phyloP scores from a whole-genome alignment of 371 early-diverging fungal genomes.

The Mucor mucedo region DNA sequence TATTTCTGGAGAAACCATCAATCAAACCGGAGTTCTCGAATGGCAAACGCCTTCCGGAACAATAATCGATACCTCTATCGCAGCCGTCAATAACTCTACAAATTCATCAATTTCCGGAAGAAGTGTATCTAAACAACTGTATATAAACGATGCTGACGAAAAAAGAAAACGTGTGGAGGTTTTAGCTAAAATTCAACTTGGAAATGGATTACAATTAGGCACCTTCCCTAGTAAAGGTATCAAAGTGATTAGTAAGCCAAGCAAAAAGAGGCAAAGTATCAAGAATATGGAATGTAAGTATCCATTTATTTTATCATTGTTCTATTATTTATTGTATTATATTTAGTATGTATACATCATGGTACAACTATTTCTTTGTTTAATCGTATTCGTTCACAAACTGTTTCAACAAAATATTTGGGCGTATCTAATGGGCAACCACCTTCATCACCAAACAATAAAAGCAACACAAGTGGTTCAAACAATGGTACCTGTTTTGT shows the following conservation, averaged over 20 bases:
- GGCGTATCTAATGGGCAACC: conserved; percentile 65
- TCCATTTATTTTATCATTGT: neutral
- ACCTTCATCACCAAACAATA: conserved; percentile 19
- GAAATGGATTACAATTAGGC: conserved; percentile 67
- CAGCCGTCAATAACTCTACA: conserved; percentile 14
- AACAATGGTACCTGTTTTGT: conserved; percentile 72
- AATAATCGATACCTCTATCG: conserved; percentile 32
- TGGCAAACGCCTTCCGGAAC: conserved; percentile 46
- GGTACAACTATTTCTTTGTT: conserved; percentile 83
- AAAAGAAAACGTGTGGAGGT: conserved; percentile 82
- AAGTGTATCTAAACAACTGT: conserved; percentile 75
- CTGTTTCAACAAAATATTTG: conserved; percentile 86
- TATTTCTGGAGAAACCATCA: conserved; percentile 52
- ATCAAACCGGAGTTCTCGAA: conserved; percentile 49
- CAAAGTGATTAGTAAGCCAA: conserved; percentile 86
- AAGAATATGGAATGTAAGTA: conserved; percentile 81
- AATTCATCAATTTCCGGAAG: conserved; percentile 33
- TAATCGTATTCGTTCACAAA: conserved; percentile 87
- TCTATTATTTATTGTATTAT: conserved; percentile 52
- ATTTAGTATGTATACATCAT: conserved; percentile 76
- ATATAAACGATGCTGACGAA: conserved; percentile 85
- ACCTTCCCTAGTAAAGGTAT: conserved; percentile 79
- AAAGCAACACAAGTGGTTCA: conserved; percentile 12
- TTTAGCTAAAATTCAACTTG: conserved; percentile 70
- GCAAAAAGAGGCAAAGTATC: conserved; percentile 83